A percentile compares a stretch with the other conserved stretches of the same genome.
Conservation (phyloP, 345 rosid species). For the Noccaea caerulescens region DNA sequence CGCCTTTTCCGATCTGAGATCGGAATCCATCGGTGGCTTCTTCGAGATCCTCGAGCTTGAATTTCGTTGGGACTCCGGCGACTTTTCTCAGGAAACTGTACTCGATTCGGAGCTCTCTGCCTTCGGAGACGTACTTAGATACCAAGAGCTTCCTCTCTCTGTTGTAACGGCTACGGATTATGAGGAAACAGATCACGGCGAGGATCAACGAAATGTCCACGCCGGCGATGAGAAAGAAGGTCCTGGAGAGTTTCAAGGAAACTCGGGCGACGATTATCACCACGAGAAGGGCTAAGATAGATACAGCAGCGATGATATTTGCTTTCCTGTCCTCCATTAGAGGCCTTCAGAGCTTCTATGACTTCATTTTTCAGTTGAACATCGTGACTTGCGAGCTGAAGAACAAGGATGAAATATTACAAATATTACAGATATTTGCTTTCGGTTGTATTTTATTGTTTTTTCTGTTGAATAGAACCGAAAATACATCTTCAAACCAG, state of each 20-base stretch:
- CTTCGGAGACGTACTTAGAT: conserved; percentile 54
- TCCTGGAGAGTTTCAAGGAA: conserved; percentile 58
- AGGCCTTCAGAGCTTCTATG: conserved; percentile 33
- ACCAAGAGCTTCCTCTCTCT: conserved; percentile 51
- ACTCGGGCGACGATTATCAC: conserved; percentile 53
- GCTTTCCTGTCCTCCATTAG: conserved; percentile 82
- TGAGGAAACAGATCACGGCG: conserved; percentile 52
- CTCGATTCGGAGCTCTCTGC: conserved; percentile 73
- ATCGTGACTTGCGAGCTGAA: not conserved
- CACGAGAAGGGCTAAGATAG: conserved; percentile 44
- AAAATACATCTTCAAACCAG: not conserved
- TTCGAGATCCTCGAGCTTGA: conserved; percentile 67
- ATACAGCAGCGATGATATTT: conserved; percentile 47
- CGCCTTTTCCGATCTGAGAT: conserved; percentile 61
- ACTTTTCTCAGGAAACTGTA: conserved; percentile 85
- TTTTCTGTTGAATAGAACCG: not conserved
- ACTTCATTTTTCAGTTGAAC: conserved; percentile 29
- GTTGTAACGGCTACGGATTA: conserved; percentile 54
- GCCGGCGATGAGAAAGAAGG: conserved; percentile 68
- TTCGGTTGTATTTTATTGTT: not conserved
- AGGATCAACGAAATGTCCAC: conserved; percentile 65
- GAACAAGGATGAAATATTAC: not conserved
- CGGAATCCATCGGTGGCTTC: conserved; percentile 76
- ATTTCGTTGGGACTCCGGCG: conserved; percentile 77
- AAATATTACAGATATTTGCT: not conserved